These are phyloP conservation scores for Mrakiaceae sp. DNA, from an alignment of 1,284 basidiomycete genomes.

Conservation along the genomic window DNA sequence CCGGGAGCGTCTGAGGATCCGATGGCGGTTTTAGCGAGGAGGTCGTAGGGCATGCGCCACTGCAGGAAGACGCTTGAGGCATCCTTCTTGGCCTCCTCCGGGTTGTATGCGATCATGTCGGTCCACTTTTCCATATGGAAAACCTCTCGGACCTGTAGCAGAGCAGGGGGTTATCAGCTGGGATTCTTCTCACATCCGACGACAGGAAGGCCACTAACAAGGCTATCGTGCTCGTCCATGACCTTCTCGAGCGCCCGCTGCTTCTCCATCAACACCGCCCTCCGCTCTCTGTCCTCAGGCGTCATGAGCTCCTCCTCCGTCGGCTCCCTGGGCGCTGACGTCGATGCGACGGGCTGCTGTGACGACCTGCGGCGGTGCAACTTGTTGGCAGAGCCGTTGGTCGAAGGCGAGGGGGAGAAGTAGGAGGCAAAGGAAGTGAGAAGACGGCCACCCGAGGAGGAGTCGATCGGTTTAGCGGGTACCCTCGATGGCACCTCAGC, in stretches of 20 bases:
- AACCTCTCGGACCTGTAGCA: slow-evolving; percentile 57
- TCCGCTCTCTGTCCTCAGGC: background rate
- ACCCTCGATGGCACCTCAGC: too few species aligned
- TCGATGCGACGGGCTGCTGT: too few species aligned
- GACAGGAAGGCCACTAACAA: slow-evolving; percentile 43
- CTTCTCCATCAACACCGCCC: slow-evolving; percentile 44
- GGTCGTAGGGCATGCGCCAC: slow-evolving; percentile 21
- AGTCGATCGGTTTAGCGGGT: too few species aligned
- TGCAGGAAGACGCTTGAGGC: slow-evolving; percentile 54
- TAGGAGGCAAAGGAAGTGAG: too few species aligned
- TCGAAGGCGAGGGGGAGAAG: too few species aligned
- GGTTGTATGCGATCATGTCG: slow-evolving; percentile 61
- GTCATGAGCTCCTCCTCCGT: too few species aligned
- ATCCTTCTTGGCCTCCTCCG: slow-evolving; percentile 63
- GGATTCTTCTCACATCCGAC: background rate
- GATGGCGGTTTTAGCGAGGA: slow-evolving; percentile 32
- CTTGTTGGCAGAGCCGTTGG: too few species aligned
- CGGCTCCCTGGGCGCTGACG: too few species aligned
- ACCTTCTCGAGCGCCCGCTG: slow-evolving; percentile 50
- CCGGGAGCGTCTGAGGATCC: slow-evolving; percentile 27
- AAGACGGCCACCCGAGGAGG: too few species aligned
- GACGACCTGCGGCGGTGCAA: too few species aligned
- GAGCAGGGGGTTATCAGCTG: background rate
- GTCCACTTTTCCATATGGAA: slow-evolving; percentile 75
- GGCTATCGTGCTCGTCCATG: slow-evolving; percentile 57